These are phyloP conservation scores for Amauroascus niger DNA, from an alignment of 2,329 filamentous ascomycete species.

Conservation along the genomic window DNA sequence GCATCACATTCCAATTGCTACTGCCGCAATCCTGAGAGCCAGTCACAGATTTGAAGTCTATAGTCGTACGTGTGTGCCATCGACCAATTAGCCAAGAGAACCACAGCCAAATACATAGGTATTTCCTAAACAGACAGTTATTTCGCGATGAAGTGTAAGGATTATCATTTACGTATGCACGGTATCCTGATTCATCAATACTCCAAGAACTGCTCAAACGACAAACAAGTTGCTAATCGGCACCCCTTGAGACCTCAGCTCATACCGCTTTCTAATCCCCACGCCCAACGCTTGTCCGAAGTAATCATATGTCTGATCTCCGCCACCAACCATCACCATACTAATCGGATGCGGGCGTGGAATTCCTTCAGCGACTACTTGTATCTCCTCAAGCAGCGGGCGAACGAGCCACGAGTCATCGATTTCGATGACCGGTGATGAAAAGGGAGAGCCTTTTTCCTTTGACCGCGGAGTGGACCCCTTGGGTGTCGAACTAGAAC, in stretches of 20 bases:
- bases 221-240: constrained; percentile 60
- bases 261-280: constrained; percentile 68
- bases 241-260: constrained; percentile 69
- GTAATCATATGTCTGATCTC: constrained; percentile 53
- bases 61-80: too few species aligned
- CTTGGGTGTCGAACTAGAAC: not conserved
- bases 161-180: too few species aligned
- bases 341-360: constrained; percentile 62
- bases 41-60: too few species aligned
- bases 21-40: too few species aligned
- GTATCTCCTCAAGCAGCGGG: constrained; percentile 66
- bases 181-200: not conserved
- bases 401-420: constrained; percentile 41
- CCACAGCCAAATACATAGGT: too few species aligned
- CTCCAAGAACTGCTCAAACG: not conserved
- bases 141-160: too few species aligned
- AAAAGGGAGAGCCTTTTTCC: not conserved
- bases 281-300: constrained; percentile 56
- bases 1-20: too few species aligned
- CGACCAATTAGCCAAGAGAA: too few species aligned
- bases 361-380: constrained; percentile 61
- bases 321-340: constrained; percentile 73
- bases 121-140: too few species aligned
- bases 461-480: not conserved
- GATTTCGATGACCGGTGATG: constrained; percentile 16